These are phyloP conservation scores for Psilocybe tampanensis DNA, from an alignment of 768 basidiomycete species.

Conservation along the genomic window DNA sequence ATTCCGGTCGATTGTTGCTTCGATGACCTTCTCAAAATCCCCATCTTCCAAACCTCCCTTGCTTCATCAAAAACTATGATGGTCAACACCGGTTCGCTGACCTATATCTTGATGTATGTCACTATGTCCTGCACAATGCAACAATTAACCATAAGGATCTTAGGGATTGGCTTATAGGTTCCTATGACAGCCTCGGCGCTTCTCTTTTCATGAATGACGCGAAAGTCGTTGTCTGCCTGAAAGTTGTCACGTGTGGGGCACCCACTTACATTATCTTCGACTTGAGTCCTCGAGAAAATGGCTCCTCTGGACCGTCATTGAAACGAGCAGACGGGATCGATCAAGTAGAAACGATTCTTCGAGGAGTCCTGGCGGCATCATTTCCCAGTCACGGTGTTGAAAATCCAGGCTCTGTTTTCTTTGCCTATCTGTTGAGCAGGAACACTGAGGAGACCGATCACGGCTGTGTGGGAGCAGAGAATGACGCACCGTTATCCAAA, in stretches of 20 bases:
- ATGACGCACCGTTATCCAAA: neutral
- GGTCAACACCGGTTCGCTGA: neutral
- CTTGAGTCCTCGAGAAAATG: constrained; percentile 15
- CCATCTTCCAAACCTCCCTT: constrained; percentile 21
- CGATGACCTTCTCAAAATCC: constrained; percentile 18
- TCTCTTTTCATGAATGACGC: constrained; percentile 11
- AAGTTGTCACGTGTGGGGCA: constrained; percentile 8
- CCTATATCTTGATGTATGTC: constrained; percentile 10
- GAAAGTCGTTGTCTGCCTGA: constrained; percentile 18
- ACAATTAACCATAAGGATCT: neutral
- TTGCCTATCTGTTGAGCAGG: neutral
- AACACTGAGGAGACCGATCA: neutral
- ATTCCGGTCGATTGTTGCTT: constrained; percentile 9
- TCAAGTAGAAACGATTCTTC: constrained; percentile 8
- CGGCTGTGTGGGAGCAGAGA: neutral
- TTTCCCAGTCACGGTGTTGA: neutral
- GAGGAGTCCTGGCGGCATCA: neutral
- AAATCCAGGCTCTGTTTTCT: neutral
- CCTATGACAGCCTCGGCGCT: constrained; percentile 5
- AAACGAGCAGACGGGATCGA: constrained; percentile 12
- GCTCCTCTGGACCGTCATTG: constrained; percentile 17
- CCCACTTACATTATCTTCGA: constrained; percentile 17
- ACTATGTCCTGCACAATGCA: neutral
- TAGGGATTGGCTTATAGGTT: constrained; percentile 18
- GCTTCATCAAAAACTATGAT: neutral